Evolutionary conservation across 129 eudicot species (phyloP).

Genomic region (Escallonia rubra): DNA sequence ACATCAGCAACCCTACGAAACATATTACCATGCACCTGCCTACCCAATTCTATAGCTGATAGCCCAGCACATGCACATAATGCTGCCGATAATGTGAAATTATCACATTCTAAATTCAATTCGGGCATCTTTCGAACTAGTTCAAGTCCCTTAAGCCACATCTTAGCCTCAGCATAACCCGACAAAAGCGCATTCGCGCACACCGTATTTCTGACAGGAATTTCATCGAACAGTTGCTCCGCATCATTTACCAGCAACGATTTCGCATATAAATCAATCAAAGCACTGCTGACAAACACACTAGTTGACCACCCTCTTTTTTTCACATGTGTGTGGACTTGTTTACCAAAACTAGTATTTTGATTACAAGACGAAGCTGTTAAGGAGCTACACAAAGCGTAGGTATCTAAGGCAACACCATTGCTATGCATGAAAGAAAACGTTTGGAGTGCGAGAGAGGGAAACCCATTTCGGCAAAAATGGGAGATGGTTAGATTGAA

Average conservation of each 20-base stretch:
- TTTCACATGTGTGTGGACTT: conserved; percentile 45
- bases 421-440: conserved; percentile 60
- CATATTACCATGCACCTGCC: conserved; percentile 51
- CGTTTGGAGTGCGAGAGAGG: conserved; percentile 46
- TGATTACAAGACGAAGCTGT: conserved; percentile 38
- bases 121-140: conserved; percentile 39
- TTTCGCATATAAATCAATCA: conserved; percentile 60
- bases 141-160: conserved; percentile 57
- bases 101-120: conserved; percentile 43
- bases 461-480: conserved; percentile 43
- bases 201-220: conserved; percentile 58
- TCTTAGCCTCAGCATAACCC: conserved; percentile 61
- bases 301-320: conserved; percentile 76
- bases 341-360: conserved; percentile 40
- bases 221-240: conserved; percentile 64
- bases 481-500: conserved; percentile 54
- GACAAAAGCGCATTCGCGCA: conserved; percentile 66
- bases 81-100: conserved; percentile 53
- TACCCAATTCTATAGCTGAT: conserved; percentile 47
- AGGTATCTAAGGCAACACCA: conserved; percentile 47
- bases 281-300: conserved; percentile 77
- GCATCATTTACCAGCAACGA: conserved; percentile 38
- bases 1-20: conserved; percentile 29
- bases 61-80: conserved; percentile 53
- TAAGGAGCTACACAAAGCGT: conserved; percentile 64